Base-by-base conservation (phyloP, 805 yeast species). In the Suhomyces sp. region DNA sequence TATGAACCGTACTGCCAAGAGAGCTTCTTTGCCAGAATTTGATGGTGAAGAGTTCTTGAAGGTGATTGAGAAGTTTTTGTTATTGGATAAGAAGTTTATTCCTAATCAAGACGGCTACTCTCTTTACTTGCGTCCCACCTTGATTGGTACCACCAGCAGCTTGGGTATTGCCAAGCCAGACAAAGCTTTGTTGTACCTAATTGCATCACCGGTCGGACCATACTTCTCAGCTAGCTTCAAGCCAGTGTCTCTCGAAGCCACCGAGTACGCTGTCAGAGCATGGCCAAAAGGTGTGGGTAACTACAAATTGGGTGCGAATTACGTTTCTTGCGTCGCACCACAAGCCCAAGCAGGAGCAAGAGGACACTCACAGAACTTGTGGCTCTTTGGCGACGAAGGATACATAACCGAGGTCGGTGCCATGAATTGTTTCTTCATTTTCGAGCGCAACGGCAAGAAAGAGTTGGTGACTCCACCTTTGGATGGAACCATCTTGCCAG, bases 281-380 rank as follows among this genome's bases (percentile, higher is more conserved):
- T 93, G 98, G 98, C 98, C 98, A 66, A 96, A 96, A 65, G 99
- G 98, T 70, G 91, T 85, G 59, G 99, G 99, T 73, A 86, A 92
- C 81, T 86, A 83, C 73, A 93, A 93, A 76, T 83, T 93, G 63
- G 99, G 99, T 72, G 98, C 97, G 55, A 93, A 93, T 78, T 93
- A 93, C 67, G 98, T 97, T 44, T 97, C 98, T 54, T 89, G 97
- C 70, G 83, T 92, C 62, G 79, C 81, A 65, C 97, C 98, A 29
- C 97, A 91, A 76, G 76, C 81, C 60, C 85, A 87, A 74, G 97
- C 98, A 47, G 96, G 96, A 50, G 63, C 77, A 31, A 83, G 89
- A 69, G 99, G 99, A 44, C 91, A 84, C 78, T 94, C 88, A 69
- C 98, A 93, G 76, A 92, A 93, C 78, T 77, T 93, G 69, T 93